phyloP scores from a whole-genome alignment of 805 yeast species.

The Saccharomycopsis javanensis region DNA sequence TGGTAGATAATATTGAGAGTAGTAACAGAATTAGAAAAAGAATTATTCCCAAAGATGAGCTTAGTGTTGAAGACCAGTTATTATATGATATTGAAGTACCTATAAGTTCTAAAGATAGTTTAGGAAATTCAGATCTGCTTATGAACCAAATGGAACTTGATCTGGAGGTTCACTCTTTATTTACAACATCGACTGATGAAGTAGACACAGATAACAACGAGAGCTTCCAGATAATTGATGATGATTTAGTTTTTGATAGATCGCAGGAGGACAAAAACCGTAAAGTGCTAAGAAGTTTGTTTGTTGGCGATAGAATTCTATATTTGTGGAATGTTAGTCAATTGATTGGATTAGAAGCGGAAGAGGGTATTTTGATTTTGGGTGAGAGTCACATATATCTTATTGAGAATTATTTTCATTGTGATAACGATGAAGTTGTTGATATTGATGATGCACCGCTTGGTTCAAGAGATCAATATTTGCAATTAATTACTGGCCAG shows the following conservation, averaged over 20 bases:
- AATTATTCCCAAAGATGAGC: constrained; percentile 44
- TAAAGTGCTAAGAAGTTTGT: constrained; percentile 59
- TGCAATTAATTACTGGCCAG: constrained; percentile 51
- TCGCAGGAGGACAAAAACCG: constrained; percentile 60
- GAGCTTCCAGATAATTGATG: constrained; percentile 37
- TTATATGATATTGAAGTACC: constrained; percentile 36
- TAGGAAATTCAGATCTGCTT: constrained; percentile 18
- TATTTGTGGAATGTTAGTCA: constrained; percentile 68
- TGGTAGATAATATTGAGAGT: constrained; percentile 62
- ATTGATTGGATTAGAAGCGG: constrained; percentile 65
- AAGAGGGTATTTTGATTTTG: constrained; percentile 64
- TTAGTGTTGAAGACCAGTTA: constrained; percentile 35
- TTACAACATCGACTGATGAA: background rate
- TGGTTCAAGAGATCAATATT: constrained; percentile 55
- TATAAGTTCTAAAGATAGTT: constrained; percentile 12
- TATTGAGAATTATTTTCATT: constrained; percentile 59
- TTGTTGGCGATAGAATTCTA: constrained; percentile 60
- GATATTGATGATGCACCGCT: constrained; percentile 59
- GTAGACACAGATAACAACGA: constrained; percentile 23
- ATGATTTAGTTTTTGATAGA: constrained; percentile 28
- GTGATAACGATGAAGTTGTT: constrained; percentile 41
- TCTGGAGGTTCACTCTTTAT: background rate
- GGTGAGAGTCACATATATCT: constrained; percentile 60
- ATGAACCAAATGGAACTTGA: constrained; percentile 1
- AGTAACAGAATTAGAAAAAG: constrained; percentile 56